Evolutionary conservation across 441 rosid genomes (phyloP), one percentile per base, ranked within the genome.

Genomic region (Macaranga tanarius): DNA sequence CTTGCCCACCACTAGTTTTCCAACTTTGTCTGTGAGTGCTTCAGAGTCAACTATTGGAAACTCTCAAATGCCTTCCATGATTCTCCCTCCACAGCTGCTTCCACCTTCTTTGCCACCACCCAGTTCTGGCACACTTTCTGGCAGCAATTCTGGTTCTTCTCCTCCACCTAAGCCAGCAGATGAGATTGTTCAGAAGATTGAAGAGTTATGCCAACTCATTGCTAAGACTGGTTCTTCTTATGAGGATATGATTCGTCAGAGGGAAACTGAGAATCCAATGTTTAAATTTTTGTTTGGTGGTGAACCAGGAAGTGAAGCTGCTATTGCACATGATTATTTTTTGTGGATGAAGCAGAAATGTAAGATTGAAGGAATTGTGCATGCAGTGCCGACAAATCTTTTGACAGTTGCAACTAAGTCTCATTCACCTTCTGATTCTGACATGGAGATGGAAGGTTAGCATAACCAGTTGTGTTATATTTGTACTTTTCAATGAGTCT

Each of bases 371-470:
- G 76, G 70, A 68, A 65, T 62, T n/a, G 67, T 42, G 42, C 55
- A 68, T 34, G 70, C 74, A 45, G 10, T 17, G 60, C 77, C 77
- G 40, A 31, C 73, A 12, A 69, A 62, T 47, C 59, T 42, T 62
- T 65, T 71, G 56, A 55, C 47, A 60, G 60, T 51, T 67, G 72
- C 79, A 19, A 40, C 78, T 65, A 76, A n/a, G 48, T 61, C 80
- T 23, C 72, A 75, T 70, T 79, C 76, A 7, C 77, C 77, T 78
- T 70, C 73, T 58, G 90, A 87, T 82, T 90, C 92, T 68, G 94
- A 91, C 83, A 91, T 86, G 91, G 96, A 91, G 81, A 91, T 91
- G 96, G 96, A 89, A 89, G 96, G 96, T 91, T 79, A 62, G 85
- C 77, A 44, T 61, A 70, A 63, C 69, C 76, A 12, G 7, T 64